A percentile compares a stretch with the other conserved stretches of the same genome.
Conservation (phyloP, 2,329 filamentous ascomycete genomes). For the Sarocladium brachiariae region DNA sequence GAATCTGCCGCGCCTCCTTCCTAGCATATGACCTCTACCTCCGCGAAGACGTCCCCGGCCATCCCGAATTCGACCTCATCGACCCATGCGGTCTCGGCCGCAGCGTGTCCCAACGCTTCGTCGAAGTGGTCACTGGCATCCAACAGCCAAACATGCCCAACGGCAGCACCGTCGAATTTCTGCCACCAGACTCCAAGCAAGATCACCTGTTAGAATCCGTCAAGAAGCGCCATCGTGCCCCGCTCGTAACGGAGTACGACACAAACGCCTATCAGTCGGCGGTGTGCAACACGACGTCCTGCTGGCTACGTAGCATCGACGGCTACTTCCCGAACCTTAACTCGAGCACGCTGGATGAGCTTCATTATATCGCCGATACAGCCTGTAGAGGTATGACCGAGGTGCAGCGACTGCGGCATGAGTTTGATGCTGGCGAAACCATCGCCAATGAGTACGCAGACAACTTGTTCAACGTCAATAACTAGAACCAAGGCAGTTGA, state of each 20-base stretch:
- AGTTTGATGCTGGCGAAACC: constrained; percentile 22
- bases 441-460: constrained; percentile 26
- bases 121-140: constrained; percentile 36
- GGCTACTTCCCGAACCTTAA: constrained; percentile 38
- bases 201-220: constrained; percentile 17
- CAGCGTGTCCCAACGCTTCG: constrained; percentile 37
- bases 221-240: constrained; percentile 10
- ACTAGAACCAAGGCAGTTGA: not conserved
- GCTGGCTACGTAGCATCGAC: constrained; percentile 34
- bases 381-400: constrained; percentile 37
- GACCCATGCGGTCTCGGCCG: constrained; percentile 36
- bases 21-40: constrained; percentile 37
- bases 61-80: constrained; percentile 31
- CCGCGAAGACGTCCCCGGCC: constrained; percentile 21
- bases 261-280: constrained; percentile 28
- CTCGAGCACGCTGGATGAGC: constrained; percentile 33
- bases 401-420: constrained; percentile 24
- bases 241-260: constrained; percentile 27
- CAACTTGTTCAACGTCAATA: constrained; percentile 15
- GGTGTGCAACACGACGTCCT: constrained; percentile 33
- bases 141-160: constrained; percentile 27
- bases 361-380: constrained; percentile 37
- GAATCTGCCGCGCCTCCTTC: constrained; percentile 36
- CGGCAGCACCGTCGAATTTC: constrained; percentile 28
- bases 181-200: constrained; percentile 20